Percentiles rank a stretch among this genome's conserved stretches.
Conservation (phyloP, 2,329 filamentous ascomycete genomes). For the Emergomyces pasteurianus region DNA sequence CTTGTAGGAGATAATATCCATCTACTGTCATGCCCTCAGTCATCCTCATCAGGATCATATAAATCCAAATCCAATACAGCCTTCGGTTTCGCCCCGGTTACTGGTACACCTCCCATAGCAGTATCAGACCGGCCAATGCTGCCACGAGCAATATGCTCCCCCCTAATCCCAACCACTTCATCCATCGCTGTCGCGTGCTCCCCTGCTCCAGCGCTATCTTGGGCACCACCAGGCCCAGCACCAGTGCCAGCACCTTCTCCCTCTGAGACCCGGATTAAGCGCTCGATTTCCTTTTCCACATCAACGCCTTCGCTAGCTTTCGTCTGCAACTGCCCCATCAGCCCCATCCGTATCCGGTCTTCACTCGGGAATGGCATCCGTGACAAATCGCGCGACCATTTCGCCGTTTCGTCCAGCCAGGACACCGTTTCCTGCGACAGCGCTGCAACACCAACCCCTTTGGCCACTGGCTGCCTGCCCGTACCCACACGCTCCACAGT, state of each 20-base stretch:
- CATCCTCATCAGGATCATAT: conserved; percentile 35
- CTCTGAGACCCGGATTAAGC: conserved; percentile 42
- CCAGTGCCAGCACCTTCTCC: conserved; percentile 39
- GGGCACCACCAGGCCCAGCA: conserved; percentile 34
- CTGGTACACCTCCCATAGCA: conserved; percentile 7
- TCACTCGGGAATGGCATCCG: conserved; percentile 35
- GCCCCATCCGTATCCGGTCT: conserved; percentile 32
- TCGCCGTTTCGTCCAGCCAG: conserved; percentile 32
- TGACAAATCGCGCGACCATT: conserved; percentile 28
- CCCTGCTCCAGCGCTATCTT: conserved; percentile 14
- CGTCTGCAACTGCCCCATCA: conserved; percentile 35
- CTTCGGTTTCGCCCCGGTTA: conserved; percentile 23
- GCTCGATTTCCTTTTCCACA: conserved; percentile 38
- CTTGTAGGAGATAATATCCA: neutral
- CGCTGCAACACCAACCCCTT: conserved; percentile 20
- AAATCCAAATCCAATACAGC: conserved; percentile 33
- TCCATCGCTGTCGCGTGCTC: conserved; percentile 21
- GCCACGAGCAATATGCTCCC: conserved; percentile 14
- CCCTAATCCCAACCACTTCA: conserved; percentile 5
- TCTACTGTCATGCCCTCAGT: conserved; percentile 13
- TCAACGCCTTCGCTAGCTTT: conserved; percentile 44
- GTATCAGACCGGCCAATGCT: conserved; percentile 1
- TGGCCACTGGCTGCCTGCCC: neutral
- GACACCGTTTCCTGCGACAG: conserved; percentile 30
- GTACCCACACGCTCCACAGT: neutral